Evolutionary conservation across 2,329 filamentous ascomycete genomes (phyloP), one percentile per base, ranked within the genome.

Genomic region (Diplodia sapinea): DNA sequence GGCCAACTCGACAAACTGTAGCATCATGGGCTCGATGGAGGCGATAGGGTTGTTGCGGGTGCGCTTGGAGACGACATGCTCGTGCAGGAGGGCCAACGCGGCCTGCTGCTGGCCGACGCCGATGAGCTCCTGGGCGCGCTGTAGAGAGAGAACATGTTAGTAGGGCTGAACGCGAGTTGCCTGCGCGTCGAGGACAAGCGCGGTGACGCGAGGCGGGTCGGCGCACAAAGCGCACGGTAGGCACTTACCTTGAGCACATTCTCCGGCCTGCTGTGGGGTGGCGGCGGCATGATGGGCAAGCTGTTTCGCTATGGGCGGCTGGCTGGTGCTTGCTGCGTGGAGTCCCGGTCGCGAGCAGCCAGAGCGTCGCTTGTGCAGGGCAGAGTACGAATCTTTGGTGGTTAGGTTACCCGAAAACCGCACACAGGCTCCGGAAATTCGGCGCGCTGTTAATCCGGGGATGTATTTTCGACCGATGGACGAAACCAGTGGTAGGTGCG

Each of bases 31-130:
- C 88, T 99, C 95, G 78, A 99, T 85, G 65, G 94, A 96, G 72
- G 91, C 88, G 85, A 98, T 98, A 75, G 95, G 94, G 76, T 92
- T 95, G 89, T 96, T 98, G 79, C 95, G 92, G 76, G 94, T 97
- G 76, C 95, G 88, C 86, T 99, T 99, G 73, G 93, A 97, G 76
- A 93, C 97, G 85, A 98, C 93, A 89, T 99, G 95, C 87, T 99
- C 95, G 86, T 98, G 95, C 71, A 99, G 91, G 77, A 98, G 89
- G 77, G 90, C 93, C 80, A 99, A 86, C 79, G 95, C 95, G 77
- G 95, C 94, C 76, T 92, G 88, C 74, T 91, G 87, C 88, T 99
- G 95, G 80, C 92, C 91, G 78, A 99, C 95, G 79, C 93, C 95
- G 84, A 98, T 97, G 83, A 99, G 92, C 86, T 99, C 95, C 83